phyloP scores from a whole-genome alignment of 257 asterid genomes.

The Plectranthus barbatus region DNA sequence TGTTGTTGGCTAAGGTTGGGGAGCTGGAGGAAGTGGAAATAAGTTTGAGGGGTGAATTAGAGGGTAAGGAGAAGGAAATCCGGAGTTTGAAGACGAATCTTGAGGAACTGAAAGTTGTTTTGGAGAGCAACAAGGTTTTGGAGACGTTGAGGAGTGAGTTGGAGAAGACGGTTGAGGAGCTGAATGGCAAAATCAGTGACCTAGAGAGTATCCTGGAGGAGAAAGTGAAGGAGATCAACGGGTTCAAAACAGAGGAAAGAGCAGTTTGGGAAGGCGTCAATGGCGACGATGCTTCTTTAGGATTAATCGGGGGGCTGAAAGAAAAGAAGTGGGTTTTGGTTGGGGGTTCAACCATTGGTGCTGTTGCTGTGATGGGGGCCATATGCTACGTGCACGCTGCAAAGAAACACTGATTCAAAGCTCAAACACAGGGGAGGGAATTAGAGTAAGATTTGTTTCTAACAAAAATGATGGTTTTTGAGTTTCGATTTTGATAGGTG shows the following conservation, averaged over 20 bases:
- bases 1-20: slow-evolving; percentile 31
- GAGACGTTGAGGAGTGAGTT: slow-evolving; percentile 29
- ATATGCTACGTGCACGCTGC: slow-evolving; percentile 33
- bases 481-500: slow-evolving; percentile 51
- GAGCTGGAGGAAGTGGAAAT: slow-evolving; percentile 21
- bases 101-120: slow-evolving; percentile 33
- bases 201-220: slow-evolving; percentile 42
- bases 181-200: slow-evolving; percentile 29
- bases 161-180: slow-evolving; percentile 28
- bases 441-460: slow-evolving; percentile 24
- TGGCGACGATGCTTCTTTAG: slow-evolving; percentile 18
- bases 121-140: slow-evolving; percentile 24
- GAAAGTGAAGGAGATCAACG: slow-evolving; percentile 39
- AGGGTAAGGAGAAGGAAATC: slow-evolving; percentile 40
- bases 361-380: slow-evolving; percentile 34
- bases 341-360: slow-evolving; percentile 44
- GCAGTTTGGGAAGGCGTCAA: slow-evolving; percentile 15
- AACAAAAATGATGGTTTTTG: slow-evolving; percentile 17
- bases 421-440: neutral
- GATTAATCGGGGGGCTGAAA: slow-evolving; percentile 14
- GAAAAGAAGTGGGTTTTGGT: slow-evolving; percentile 32
- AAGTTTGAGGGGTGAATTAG: slow-evolving; percentile 28
- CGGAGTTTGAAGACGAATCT: slow-evolving; percentile 28
- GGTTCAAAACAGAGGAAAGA: slow-evolving; percentile 29
- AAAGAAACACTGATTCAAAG: slow-evolving; percentile 25